phyloP scores from a whole-genome alignment of 768 basidiomycete species.

The Lyophyllum shimeji region DNA sequence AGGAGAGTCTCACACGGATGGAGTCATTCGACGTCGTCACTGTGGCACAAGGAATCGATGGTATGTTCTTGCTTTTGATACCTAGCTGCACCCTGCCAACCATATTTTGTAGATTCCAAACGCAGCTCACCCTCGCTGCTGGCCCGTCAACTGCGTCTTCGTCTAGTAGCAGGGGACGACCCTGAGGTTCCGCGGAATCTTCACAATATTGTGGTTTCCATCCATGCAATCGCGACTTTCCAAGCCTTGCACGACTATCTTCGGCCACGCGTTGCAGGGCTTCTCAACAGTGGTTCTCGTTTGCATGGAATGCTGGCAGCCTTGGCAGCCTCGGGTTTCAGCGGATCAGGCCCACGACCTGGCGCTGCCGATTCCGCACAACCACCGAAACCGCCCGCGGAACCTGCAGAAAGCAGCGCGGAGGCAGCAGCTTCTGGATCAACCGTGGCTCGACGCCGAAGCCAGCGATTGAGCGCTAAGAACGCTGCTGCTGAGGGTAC shows the following conservation, averaged over 20 bases:
- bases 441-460: conserved; percentile 66
- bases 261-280: conserved; percentile 81
- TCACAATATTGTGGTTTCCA: conserved; percentile 93
- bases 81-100: not conserved
- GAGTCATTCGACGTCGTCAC: conserved; percentile 95
- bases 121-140: conserved; percentile 88
- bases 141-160: conserved; percentile 89
- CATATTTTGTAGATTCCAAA: conserved; percentile 65
- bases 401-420: conserved; percentile 27
- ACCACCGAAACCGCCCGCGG: conserved; percentile 27
- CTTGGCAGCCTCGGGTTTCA: conserved; percentile 73
- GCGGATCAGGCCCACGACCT: conserved; percentile 45
- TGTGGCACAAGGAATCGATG: conserved; percentile 78
- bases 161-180: conserved; percentile 86
- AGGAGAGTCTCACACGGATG: conserved; percentile 93
- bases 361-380: conserved; percentile 34
- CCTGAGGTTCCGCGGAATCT: conserved; percentile 84
- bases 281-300: conserved; percentile 61
- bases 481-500: conserved; percentile 28
- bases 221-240: conserved; percentile 98
- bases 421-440: conserved; percentile 29
- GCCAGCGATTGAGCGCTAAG: conserved; percentile 80
- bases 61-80: conserved; percentile 39
- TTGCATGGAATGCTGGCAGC: conserved; percentile 92
- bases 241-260: conserved; percentile 96